A percentile compares a stretch with the other conserved stretches of the same genome.
Conservation (phyloP, 2,329 filamentous ascomycete genomes). For the Microthyrium microscopicum region DNA sequence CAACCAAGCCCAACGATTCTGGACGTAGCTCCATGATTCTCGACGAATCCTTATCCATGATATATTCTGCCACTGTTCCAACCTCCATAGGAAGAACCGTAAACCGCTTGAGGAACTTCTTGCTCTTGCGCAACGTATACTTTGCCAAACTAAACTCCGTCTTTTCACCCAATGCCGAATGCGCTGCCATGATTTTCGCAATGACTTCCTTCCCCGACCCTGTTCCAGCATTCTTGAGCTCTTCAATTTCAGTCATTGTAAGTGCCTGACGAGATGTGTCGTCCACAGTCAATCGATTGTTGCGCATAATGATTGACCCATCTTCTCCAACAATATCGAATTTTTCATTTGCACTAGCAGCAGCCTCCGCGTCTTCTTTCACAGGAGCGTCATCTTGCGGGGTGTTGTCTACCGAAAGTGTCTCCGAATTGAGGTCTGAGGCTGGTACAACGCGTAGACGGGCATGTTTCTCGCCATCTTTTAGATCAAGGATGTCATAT, state of each 20-base stretch:
- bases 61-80: slow-evolving; percentile 55
- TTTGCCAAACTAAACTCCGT: slow-evolving; percentile 87
- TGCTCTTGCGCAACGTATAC: slow-evolving; percentile 86
- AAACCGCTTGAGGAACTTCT: slow-evolving; percentile 83
- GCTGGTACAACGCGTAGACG: slow-evolving; percentile 64
- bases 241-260: slow-evolving; percentile 53
- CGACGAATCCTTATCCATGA: slow-evolving; percentile 63
- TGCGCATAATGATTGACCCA: slow-evolving; percentile 36
- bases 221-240: slow-evolving; percentile 53
- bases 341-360: not conserved
- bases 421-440: slow-evolving; percentile 67
- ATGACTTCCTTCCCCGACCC: slow-evolving; percentile 79
- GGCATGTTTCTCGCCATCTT: slow-evolving; percentile 44
- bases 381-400: slow-evolving; percentile 26
- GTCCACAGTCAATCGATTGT: slow-evolving; percentile 47
- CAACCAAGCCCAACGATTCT: slow-evolving; percentile 64
- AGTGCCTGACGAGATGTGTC: slow-evolving; percentile 57
- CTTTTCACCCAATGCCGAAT: slow-evolving; percentile 83
- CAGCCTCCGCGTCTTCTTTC: slow-evolving; percentile 9
- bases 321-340: slow-evolving; percentile 32
- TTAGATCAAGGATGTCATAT: slow-evolving; percentile 68
- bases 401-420: slow-evolving; percentile 40
- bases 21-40: slow-evolving; percentile 77
- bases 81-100: slow-evolving; percentile 73
- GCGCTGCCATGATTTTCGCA: slow-evolving; percentile 78